A percentile compares a stretch with the other conserved stretches of the same genome.
phyloP scores from a whole-genome alignment of 1,139 yeast genomes.

The Kluyveromyces sp. region DNA sequence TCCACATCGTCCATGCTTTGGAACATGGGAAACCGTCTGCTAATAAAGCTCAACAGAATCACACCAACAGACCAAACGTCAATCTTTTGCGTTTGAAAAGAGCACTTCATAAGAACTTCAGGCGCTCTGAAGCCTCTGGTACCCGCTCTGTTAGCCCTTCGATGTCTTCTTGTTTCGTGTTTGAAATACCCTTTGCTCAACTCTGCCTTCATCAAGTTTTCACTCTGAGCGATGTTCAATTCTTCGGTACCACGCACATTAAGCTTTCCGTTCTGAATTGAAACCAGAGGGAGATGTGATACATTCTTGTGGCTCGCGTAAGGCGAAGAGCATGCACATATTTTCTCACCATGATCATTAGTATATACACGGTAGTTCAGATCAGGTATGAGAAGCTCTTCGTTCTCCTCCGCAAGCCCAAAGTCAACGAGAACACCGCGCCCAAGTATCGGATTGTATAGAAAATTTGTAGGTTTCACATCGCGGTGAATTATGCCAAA shows the following conservation, averaged over 20 bases:
- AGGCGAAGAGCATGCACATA: conserved; percentile 24
- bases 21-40: conserved; percentile 78
- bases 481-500: conserved; percentile 81
- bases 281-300: conserved; percentile 18
- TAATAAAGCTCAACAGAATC: conserved; percentile 62
- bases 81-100: conserved; percentile 71
- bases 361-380: conserved; percentile 9
- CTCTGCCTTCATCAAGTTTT: conserved; percentile 17
- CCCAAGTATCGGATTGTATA: conserved; percentile 68
- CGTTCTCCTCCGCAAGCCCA: conserved; percentile 67
- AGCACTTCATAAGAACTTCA: conserved; percentile 82
- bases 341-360: conserved; percentile 25
- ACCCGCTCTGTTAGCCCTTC: conserved; percentile 96
- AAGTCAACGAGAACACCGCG: conserved; percentile 86
- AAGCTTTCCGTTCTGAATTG: conserved; percentile 26
- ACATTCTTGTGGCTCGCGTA: conserved; percentile 9
- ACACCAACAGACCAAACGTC: conserved; percentile 95
- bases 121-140: conserved; percentile 97
- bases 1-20: conserved; percentile 89
- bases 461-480: conserved; percentile 81
- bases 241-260: conserved; percentile 21
- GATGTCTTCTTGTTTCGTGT: conserved; percentile 75
- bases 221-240: conserved; percentile 8
- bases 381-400: conserved; percentile 11
- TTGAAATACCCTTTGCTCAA: conserved; percentile 64